These are phyloP conservation scores for Citrullus colocynthis DNA, from an alignment of 306 rosid species.

Conservation along the genomic window DNA sequence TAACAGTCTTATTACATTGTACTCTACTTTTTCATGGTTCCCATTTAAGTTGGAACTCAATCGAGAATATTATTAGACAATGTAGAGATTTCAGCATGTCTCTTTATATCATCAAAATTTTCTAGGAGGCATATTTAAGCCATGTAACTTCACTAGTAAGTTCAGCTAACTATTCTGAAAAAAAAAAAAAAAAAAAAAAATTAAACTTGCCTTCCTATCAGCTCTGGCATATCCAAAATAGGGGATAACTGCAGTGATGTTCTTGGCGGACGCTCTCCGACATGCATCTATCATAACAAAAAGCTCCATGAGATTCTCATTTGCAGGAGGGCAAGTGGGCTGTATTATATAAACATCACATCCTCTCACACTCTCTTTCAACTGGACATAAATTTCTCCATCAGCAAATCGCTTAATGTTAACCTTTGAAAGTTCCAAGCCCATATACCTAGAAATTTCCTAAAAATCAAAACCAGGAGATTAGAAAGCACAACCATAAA, in stretches of 20 bases:
- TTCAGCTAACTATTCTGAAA: neutral
- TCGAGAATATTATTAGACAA: neutral
- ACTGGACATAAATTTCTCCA: conserved; percentile 86
- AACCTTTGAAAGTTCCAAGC: conserved; percentile 73
- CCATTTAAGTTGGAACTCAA: neutral
- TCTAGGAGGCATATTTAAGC: neutral
- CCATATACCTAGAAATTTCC: conserved; percentile 96
- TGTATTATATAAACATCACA: conserved; percentile 78
- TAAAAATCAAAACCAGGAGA: conserved; percentile 7
- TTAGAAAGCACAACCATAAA: conserved; percentile 1
- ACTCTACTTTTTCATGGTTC: neutral
- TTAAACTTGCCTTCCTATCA: conserved; percentile 72
- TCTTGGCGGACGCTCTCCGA: conserved; percentile 90
- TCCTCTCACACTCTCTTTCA: conserved; percentile 96
- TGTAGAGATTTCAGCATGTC: neutral
- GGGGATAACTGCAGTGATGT: conserved; percentile 82
- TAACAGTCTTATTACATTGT: neutral
- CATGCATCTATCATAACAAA: conserved; percentile 86
- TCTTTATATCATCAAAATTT: neutral
- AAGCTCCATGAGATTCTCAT: conserved; percentile 95
- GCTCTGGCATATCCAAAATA: conserved; percentile 99
- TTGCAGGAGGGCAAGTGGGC: conserved; percentile 91
- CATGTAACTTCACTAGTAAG: neutral
- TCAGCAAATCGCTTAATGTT: conserved; percentile 84
- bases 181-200: neutral